Evolutionary conservation across 164 flowering plant genomes (phyloP).

Genomic region (Chloranthus sessilifolius): DNA sequence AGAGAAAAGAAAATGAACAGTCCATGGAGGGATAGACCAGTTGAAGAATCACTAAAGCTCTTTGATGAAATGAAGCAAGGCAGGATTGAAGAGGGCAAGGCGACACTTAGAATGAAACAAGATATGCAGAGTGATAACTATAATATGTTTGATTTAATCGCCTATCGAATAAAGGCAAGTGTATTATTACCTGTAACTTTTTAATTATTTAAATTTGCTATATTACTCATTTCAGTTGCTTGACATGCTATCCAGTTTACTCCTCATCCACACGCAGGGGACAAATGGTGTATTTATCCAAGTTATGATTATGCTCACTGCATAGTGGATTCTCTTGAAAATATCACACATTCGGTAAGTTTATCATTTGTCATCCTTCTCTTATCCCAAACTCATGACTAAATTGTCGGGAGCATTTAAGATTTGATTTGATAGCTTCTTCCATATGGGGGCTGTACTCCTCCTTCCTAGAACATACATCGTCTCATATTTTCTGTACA

Average conservation of each 20-base stretch:
- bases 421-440: too few relatives aligned
- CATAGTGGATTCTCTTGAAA: slow-evolving; percentile 95
- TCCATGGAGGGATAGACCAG: slow-evolving; percentile 97
- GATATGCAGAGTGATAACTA: slow-evolving; percentile 98
- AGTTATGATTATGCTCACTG: slow-evolving; percentile 98
- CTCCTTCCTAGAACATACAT: too few relatives aligned
- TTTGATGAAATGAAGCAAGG: slow-evolving; percentile 92
- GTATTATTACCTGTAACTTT: not conserved
- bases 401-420: too few relatives aligned
- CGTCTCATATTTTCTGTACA: too few relatives aligned
- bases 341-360: slow-evolving; percentile 93
- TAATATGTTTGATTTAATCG: slow-evolving; percentile 97
- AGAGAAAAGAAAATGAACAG: slow-evolving; percentile 94
- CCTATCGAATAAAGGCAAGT: slow-evolving; percentile 95
- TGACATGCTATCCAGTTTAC: slow-evolving; percentile 55
- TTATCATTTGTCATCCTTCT: not conserved
- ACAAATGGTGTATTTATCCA: slow-evolving; percentile 97
- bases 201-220: slow-evolving; percentile 1
- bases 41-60: slow-evolving; percentile 77
- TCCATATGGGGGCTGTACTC: too few relatives aligned
- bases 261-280: slow-evolving; percentile 96
- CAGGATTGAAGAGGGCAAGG: slow-evolving; percentile 87
- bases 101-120: slow-evolving; percentile 97
- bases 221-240: not conserved
- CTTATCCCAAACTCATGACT: too few relatives aligned